Conservation (phyloP, 306 rosid genomes). For the Glycine soja region DNA sequence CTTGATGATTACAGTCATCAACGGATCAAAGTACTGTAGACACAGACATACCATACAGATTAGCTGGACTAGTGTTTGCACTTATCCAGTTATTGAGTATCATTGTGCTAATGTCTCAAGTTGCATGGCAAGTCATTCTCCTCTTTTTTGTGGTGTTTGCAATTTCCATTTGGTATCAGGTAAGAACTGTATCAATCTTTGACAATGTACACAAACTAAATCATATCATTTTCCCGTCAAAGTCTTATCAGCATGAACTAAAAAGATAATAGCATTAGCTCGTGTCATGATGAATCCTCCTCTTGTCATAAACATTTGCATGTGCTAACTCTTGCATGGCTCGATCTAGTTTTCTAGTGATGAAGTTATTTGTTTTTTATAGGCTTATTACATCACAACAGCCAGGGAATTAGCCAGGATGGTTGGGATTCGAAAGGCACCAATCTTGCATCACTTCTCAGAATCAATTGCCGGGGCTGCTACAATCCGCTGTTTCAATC, state of each 20-base stretch:
- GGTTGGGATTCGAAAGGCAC: constrained; percentile 84
- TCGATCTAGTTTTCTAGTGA: constrained; percentile 20
- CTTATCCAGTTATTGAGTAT: constrained; percentile 80
- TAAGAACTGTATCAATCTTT: constrained; percentile 28
- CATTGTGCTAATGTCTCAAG: constrained; percentile 78
- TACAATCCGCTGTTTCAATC: constrained; percentile 79
- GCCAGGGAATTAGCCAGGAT: constrained; percentile 87
- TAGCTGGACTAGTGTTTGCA: constrained; percentile 90
- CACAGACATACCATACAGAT: constrained; percentile 82
- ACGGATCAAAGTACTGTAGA: constrained; percentile 92
- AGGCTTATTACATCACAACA: constrained; percentile 81
- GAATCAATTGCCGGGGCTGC: constrained; percentile 74
- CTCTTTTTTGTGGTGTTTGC: constrained; percentile 67
- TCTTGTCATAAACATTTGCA: constrained; percentile 17
- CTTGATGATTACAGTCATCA: constrained; percentile 65
- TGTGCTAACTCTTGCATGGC: constrained; percentile 18
- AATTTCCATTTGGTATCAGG: constrained; percentile 86
- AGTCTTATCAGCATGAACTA: constrained; percentile 3
- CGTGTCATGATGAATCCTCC: not conserved
- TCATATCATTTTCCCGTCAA: not conserved
- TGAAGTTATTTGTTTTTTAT: constrained; percentile 39
- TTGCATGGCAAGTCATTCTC: constrained; percentile 81
- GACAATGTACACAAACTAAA: not conserved
- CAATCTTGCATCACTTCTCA: constrained; percentile 85
- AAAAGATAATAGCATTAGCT: not conserved